Percentiles rank a stretch among this genome's conserved stretches.
Conservation (phyloP, 768 basidiomycete species). For the Leccinum olivaceopallidum region DNA sequence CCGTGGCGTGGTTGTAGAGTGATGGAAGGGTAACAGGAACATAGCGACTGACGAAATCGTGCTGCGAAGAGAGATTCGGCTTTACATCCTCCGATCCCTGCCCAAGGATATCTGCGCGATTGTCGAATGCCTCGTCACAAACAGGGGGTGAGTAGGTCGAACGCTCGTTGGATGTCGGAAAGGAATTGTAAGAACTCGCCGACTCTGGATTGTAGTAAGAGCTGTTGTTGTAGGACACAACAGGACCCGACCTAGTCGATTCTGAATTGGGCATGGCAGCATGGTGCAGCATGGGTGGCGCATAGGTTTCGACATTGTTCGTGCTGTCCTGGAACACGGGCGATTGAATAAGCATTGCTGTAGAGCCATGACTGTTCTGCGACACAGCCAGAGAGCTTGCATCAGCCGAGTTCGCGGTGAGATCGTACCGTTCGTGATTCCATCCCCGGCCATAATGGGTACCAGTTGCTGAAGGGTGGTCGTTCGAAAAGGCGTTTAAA, state of each 20-base stretch:
- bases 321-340: not conserved
- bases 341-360: not conserved
- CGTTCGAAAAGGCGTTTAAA: not conserved
- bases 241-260: no score
- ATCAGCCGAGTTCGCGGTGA: not conserved
- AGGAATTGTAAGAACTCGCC: no score
- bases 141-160: not conserved
- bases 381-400: not conserved
- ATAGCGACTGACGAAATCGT: not conserved
- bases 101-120: not conserved
- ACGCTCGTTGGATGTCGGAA: not conserved
- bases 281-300: not conserved
- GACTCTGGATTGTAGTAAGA: no score
- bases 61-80: not conserved
- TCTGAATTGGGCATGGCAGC: not conserved
- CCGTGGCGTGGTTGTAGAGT: not conserved
- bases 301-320: not conserved
- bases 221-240: no score
- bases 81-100: not conserved
- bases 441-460: not conserved
- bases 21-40: not conserved
- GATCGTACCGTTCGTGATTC: not conserved
- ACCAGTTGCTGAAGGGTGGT: not conserved
- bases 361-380: not conserved
- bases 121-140: not conserved